These are phyloP conservation scores for Artemisia tridentata DNA, from an alignment of 129 eudicot species.

Conservation along the genomic window DNA sequence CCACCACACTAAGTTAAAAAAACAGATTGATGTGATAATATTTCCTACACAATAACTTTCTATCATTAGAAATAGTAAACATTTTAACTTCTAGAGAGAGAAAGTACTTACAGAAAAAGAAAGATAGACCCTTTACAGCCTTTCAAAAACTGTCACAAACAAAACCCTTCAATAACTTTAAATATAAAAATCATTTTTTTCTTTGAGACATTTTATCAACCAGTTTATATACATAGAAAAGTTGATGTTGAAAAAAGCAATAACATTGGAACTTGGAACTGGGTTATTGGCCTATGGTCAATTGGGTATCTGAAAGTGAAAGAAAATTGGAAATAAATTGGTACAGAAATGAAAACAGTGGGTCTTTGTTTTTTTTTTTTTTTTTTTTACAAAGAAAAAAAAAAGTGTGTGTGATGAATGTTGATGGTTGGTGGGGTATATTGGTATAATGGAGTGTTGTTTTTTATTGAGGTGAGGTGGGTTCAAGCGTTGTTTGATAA, in stretches of 20 bases:
- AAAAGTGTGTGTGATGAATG: slow-evolving; percentile 14
- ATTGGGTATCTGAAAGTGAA: slow-evolving; percentile 26
- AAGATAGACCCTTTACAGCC: slow-evolving; percentile 53
- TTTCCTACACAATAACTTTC: slow-evolving; percentile 32
- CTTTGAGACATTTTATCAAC: slow-evolving; percentile 26
- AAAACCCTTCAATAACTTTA: slow-evolving; percentile 36
- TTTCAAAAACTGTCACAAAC: slow-evolving; percentile 51
- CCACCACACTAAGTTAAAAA: slow-evolving; percentile 20
- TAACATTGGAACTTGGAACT: slow-evolving; percentile 33
- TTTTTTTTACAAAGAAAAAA: too few species aligned
- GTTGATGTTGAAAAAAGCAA: slow-evolving; percentile 21
- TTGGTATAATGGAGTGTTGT: slow-evolving; percentile 28
- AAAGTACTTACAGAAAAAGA: slow-evolving; percentile 45
- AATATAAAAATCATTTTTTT: not conserved
- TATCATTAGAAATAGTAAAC: slow-evolving; percentile 18
- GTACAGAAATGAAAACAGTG: slow-evolving; percentile 7
- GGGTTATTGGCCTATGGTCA: slow-evolving; percentile 9
- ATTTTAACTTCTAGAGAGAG: slow-evolving; percentile 20
- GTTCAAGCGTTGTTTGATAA: slow-evolving; percentile 37
- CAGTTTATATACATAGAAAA: slow-evolving; percentile 9
- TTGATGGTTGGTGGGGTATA: slow-evolving; percentile 20
- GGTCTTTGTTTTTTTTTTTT: slow-evolving; percentile 1
- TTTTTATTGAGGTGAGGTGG: slow-evolving; percentile 42
- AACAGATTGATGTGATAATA: slow-evolving; percentile 22
- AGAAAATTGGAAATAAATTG: slow-evolving; percentile 6